These are phyloP conservation scores for Coemansia reversa DNA, from an alignment of 192 early-diverging fungal genomes.

Conservation along the genomic window DNA sequence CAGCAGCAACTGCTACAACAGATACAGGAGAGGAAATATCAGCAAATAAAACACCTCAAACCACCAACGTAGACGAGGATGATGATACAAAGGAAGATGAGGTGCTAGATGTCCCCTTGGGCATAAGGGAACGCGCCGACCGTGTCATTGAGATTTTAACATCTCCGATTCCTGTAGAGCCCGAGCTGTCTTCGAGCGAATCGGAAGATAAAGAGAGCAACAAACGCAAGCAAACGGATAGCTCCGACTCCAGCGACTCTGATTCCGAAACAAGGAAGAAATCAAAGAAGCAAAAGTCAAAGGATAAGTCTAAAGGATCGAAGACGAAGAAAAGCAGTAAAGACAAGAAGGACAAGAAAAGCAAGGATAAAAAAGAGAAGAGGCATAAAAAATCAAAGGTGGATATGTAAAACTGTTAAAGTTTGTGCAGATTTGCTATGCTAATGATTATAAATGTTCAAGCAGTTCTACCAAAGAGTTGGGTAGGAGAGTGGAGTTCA, in stretches of 20 bases:
- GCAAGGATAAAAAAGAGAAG: conserved; percentile 15
- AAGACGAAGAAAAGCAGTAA: conserved; percentile 11
- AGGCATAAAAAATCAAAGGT: conserved; percentile 17
- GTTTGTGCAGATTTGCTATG: too few relatives aligned
- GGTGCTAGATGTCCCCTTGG: neutral
- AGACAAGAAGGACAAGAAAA: neutral
- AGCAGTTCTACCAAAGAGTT: too few relatives aligned
- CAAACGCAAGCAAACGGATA: conserved; percentile 12
- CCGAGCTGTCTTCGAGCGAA: conserved; percentile 4
- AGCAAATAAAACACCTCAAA: neutral
- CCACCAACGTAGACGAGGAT: neutral
- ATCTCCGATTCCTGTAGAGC: neutral
- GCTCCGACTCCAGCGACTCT: conserved; percentile 9
- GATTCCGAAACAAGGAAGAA: conserved; percentile 18
- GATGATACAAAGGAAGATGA: neutral
- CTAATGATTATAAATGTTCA: too few relatives aligned
- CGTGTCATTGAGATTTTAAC: conserved; percentile 27
- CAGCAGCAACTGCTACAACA: neutral
- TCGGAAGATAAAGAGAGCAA: conserved; percentile 5
- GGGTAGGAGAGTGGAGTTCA: too few relatives aligned
- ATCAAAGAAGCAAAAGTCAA: conserved; percentile 14
- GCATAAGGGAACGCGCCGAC: conserved; percentile 13
- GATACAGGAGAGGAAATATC: too few relatives aligned
- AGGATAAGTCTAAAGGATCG: neutral
- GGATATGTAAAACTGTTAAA: neutral